Percentiles rank a stretch among this genome's conserved stretches.
phyloP scores from a whole-genome alignment of 306 rosid species.

The Ammopiptanthus mongolicus region DNA sequence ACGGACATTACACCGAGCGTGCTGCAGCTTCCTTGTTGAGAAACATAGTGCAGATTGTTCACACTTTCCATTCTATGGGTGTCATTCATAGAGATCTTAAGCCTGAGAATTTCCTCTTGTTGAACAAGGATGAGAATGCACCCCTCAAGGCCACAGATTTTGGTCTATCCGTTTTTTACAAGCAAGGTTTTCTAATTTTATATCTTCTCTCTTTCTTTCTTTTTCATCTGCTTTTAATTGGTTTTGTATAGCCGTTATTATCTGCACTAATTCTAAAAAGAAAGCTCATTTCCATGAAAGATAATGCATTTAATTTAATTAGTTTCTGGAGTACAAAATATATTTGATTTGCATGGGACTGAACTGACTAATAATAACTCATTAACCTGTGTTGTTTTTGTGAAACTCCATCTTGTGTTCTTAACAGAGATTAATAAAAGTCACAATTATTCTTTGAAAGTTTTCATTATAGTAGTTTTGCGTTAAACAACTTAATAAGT shows the following conservation, averaged over 20 bases:
- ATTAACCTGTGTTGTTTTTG: background rate
- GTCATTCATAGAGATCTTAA: slow-evolving; percentile 51
- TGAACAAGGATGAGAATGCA: slow-evolving; percentile 29
- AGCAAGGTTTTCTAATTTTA: slow-evolving; percentile 29
- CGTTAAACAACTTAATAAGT: background rate
- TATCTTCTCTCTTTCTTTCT: background rate
- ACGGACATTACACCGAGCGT: slow-evolving; percentile 31
- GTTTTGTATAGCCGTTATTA: slow-evolving; percentile 7
- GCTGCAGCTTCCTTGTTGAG: slow-evolving; percentile 35
- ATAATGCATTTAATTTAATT: too few species aligned
- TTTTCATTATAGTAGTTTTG: background rate
- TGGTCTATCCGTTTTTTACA: slow-evolving; percentile 42
- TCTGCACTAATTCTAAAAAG: background rate
- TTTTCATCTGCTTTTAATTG: background rate
- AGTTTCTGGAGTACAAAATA: background rate
- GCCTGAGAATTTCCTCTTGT: slow-evolving; percentile 51
- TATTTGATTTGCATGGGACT: background rate
- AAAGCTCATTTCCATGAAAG: background rate
- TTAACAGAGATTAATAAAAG: background rate
- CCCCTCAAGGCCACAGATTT: slow-evolving; percentile 48
- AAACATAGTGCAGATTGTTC: slow-evolving; percentile 27
- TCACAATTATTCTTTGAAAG: background rate
- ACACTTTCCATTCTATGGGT: slow-evolving; percentile 32
- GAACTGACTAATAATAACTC: background rate
- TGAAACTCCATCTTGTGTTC: background rate